Evolutionary conservation across 2,329 filamentous ascomycete species (phyloP).

Genomic region (Cordyceps cicadae): DNA sequence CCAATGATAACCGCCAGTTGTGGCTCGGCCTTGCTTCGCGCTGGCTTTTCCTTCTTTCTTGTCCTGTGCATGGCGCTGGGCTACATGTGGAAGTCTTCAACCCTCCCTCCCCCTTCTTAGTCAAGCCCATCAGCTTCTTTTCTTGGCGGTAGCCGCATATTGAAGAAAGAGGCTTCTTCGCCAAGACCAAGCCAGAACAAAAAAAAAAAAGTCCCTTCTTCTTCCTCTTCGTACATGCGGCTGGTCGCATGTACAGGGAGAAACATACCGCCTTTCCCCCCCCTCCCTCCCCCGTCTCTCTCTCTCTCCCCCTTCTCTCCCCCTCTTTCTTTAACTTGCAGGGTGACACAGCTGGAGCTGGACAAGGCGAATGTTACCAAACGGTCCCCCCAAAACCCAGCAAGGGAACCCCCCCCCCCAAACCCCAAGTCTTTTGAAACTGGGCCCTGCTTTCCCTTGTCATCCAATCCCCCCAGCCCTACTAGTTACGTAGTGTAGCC

Average conservation of each 20-base stretch:
- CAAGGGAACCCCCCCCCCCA: background rate
- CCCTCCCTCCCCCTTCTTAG: background rate
- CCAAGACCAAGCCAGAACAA: too few relatives aligned
- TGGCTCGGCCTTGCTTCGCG: background rate
- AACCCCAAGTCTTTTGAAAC: background rate
- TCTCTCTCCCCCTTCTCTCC: background rate
- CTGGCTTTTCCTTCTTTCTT: background rate
- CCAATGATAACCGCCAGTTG: background rate
- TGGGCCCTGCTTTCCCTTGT: background rate
- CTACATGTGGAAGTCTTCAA: constrained; percentile 5
- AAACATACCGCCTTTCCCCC: too few relatives aligned
- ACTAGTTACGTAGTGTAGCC: too few relatives aligned
- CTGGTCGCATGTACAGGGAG: too few relatives aligned
- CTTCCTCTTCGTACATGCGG: too few relatives aligned
- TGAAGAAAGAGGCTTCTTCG: background rate
- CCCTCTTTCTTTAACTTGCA: background rate
- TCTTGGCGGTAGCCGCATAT: background rate
- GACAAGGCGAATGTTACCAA: constrained; percentile 4
- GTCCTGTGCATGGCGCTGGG: background rate
- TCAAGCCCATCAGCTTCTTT: background rate
- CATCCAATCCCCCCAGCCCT: constrained; percentile 1
- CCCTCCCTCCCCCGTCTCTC: too few relatives aligned
- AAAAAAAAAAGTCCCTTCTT: too few relatives aligned
- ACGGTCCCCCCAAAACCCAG: background rate
- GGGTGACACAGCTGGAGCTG: background rate